phyloP scores from a whole-genome alignment of 1,284 basidiomycete genomes.

The Marasmius fiardii region DNA sequence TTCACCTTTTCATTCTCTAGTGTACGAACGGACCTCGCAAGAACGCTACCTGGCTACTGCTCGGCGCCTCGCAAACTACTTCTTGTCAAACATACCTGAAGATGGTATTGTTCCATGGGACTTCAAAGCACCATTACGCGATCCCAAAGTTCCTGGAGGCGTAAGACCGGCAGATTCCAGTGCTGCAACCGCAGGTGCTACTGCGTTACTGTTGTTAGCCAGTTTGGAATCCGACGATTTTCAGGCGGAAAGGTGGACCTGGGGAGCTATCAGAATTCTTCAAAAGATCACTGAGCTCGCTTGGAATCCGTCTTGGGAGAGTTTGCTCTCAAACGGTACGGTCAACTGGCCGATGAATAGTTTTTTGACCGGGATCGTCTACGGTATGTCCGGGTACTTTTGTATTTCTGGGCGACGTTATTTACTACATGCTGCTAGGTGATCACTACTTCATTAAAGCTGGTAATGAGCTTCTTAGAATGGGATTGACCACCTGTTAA shows the following conservation, averaged over 20 bases:
- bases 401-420: background rate
- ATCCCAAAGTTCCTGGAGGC: conserved; percentile 31
- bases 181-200: conserved; percentile 58
- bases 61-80: conserved; percentile 53
- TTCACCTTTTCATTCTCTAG: conserved; percentile 29
- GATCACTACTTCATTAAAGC: conserved; percentile 2
- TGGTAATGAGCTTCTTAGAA: background rate
- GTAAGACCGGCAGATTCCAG: conserved; percentile 57
- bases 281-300: conserved; percentile 47
- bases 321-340: conserved; percentile 64
- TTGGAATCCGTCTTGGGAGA: conserved; percentile 60
- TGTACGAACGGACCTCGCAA: conserved; percentile 53
- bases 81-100: conserved; percentile 49
- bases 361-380: conserved; percentile 60
- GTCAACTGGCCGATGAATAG: conserved; percentile 56
- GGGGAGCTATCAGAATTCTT: conserved; percentile 50
- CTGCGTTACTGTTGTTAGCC: conserved; percentile 56
- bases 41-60: conserved; percentile 54
- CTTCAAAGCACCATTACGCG: conserved; percentile 56
- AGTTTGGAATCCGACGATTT: conserved; percentile 40
- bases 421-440: background rate
- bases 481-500: background rate
- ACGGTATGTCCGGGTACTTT: conserved; percentile 40
- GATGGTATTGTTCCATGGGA: conserved; percentile 70
- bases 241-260: conserved; percentile 40